Evolutionary conservation across 2,329 filamentous ascomycete species (phyloP), one percentile per base, ranked within the genome.

Genomic region (Camptophora hylomeconis): DNA sequence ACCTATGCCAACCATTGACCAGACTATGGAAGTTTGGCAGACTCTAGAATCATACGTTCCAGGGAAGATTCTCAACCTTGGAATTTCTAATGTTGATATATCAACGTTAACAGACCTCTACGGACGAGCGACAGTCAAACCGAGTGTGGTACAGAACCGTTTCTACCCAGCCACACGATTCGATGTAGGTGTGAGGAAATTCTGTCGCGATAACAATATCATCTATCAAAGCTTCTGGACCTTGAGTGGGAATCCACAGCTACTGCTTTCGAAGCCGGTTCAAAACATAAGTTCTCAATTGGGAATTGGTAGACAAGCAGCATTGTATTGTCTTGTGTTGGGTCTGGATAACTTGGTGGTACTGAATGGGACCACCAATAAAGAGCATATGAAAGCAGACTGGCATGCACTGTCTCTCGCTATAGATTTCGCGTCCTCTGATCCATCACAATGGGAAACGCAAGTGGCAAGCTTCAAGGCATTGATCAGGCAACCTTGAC

Each of bases 61-160:
- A 0, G 48, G 64, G 41, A 52, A 51, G 23, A 72, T 86, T 38
- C 72, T 71, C 21, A 62, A 70, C 17, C 59, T 89, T 5, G 82
- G 82, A 21, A 75, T 89, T 31, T 83, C 78, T 30, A 89, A 89
- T 51, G 67, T 69, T n/a, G 57, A 61, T n/a, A 53, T 78, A 2
- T 49, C 60, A 0, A 51, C 70, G 2, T 60, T 89, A 1, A 40
- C 41, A 38, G 38, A 40, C 13, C 23, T 45, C 24, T 41, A 43
- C 30, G 42, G 43, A 30, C 49, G 64, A 29, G 51, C 54, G 4
- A 53, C 43, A 0, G 46, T 72, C 41, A 68, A 65, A 39, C 71
- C 69, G 0, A 60, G 66, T 2, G 65, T 84, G 2, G 74, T 86
- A 4, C 81, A 89, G 54, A 87, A 89, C 46, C 67, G 78, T 2